Evolutionary conservation across 805 yeast genomes (phyloP), one percentile per base, ranked within the genome.

Genomic region (Spathaspora sp.): DNA sequence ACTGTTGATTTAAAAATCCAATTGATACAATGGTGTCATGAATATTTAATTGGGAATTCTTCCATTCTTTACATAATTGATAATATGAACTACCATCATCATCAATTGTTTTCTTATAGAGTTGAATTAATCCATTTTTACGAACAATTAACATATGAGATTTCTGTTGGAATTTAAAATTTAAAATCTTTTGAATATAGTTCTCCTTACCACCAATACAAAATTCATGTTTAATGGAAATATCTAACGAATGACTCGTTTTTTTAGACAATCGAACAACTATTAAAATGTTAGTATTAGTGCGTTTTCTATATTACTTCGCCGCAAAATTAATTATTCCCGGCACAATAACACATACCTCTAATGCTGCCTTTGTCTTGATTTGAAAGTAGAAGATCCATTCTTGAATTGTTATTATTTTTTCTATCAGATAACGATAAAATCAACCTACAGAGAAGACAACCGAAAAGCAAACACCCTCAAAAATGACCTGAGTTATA

Each of bases 51-150:
- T 52, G 56, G 17, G 64, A 54, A 17, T 26, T 67, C 50, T 67
- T 66, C 74, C 74, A 70, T 49, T 69, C 73, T 49, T 68, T 68
- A 44, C 58, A 57, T 19, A 69, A 52, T 46, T 61, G 60, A 49
- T 55, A 65, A 42, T 49, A 51, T 20, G 45, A 32, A n/a, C 40
- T 23, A 11, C 40, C 18, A 28, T 45, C 32, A n/a, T 43, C 44
- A 5, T 18, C 42, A 12, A 11, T 12, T 5, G 44, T 39, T 28
- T 56, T 51, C 47, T 66, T 67, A 47, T 61, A 69, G 29, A 69
- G 53, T 51, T 68, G 73, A 31, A 69, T 60, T 19, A 65, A 50
- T 1, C 71, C 72, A n/a, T 56, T 51, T 31, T 55, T 55, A 38
- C 70, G 50, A 39, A 63, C 68, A 1, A 67, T 44, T 9, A 58